A percentile compares a stretch with the other conserved stretches of the same genome.
Conservation (phyloP, 1,284 basidiomycete species). For the Cutaneotrichosporon sp. region DNA sequence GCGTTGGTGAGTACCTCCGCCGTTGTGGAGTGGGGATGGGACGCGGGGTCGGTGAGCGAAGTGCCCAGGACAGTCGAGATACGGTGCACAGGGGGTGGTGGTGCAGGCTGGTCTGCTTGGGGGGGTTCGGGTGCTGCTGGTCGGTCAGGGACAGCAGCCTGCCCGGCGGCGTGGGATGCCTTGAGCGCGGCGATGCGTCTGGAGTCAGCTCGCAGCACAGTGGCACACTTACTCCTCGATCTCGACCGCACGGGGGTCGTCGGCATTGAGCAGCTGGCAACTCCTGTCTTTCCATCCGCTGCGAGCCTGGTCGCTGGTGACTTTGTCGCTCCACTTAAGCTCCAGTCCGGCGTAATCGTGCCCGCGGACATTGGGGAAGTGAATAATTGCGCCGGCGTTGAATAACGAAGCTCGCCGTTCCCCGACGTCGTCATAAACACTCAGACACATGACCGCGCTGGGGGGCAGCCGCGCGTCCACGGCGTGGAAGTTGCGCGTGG, state of each 20-base stretch:
- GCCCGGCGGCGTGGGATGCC: neutral
- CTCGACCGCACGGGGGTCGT: constrained; percentile 19
- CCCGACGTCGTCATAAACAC: neutral
- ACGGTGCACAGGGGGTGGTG: neutral
- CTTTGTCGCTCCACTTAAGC: constrained; percentile 30
- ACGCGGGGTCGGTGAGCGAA: constrained; percentile 11
- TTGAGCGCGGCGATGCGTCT: constrained; percentile 10
- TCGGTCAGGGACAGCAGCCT: neutral
- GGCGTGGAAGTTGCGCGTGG: constrained; percentile 28
- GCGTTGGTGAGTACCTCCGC: constrained; percentile 19
- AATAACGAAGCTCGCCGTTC: neutral
- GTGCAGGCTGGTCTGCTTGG: neutral
- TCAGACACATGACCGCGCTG: constrained; percentile 1
- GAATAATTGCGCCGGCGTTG: constrained; percentile 23
- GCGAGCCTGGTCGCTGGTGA: constrained; percentile 21
- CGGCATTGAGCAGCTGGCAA: constrained; percentile 3
- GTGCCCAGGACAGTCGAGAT: constrained; percentile 6
- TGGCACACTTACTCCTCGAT: constrained; percentile 28
- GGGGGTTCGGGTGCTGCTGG: neutral
- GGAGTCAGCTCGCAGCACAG: constrained; percentile 6
- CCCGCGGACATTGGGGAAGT: constrained; percentile 26
- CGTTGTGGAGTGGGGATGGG: constrained; percentile 25
- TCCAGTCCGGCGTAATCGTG: constrained; percentile 26
- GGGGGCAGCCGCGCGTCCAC: constrained; percentile 3
- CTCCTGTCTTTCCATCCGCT: constrained; percentile 22